phyloP scores from a whole-genome alignment of 208 protist species.

The Tritrichomonas foetus region DNA sequence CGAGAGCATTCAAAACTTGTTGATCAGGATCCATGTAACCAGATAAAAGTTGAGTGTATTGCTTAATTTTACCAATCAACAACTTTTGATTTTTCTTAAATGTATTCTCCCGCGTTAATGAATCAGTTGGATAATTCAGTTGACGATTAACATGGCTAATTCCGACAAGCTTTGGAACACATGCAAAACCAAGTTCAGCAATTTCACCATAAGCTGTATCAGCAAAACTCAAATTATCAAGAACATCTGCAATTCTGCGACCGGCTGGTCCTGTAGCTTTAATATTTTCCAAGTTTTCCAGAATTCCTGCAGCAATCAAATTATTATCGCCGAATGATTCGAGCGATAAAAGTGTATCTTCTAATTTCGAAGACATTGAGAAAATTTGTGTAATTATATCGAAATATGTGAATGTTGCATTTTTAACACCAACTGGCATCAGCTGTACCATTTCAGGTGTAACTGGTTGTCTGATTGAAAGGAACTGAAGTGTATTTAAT shows the following conservation, averaged over 20 bases:
- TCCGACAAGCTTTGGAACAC: neutral
- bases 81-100: neutral
- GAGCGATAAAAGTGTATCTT: neutral
- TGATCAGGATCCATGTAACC: neutral
- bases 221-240: neutral
- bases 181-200: neutral
- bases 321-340: neutral
- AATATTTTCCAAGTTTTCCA: neutral
- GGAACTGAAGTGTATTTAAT: neutral
- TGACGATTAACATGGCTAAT: neutral
- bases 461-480: neutral
- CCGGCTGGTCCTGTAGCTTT: neutral
- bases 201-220: neutral
- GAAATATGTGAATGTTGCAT: neutral
- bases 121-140: neutral
- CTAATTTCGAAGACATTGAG: neutral
- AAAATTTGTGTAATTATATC: neutral
- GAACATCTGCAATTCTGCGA: neutral
- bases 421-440: slow-evolving; percentile 13
- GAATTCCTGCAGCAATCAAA: neutral
- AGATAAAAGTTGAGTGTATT: neutral
- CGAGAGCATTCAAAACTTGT: neutral
- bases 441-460: neutral
- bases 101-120: neutral
- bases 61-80: neutral